A percentile compares a stretch with the other conserved stretches of the same genome.
Conservation (phyloP, 192 early-diverging fungal species). For the Coemansia sp. region DNA sequence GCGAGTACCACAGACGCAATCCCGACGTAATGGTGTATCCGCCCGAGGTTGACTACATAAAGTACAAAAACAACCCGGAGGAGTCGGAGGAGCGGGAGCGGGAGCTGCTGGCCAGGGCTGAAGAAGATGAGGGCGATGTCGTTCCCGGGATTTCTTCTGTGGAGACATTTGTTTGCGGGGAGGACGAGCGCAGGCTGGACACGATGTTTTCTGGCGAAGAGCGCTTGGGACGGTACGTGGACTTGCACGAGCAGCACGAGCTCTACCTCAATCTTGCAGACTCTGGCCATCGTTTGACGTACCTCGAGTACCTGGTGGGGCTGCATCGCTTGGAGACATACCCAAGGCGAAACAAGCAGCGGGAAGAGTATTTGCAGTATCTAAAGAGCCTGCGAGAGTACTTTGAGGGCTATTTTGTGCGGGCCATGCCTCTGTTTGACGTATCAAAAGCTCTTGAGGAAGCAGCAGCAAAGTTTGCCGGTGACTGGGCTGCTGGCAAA, state of each 20-base stretch:
- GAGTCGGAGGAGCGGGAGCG: conserved; percentile 50
- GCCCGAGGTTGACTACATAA: conserved; percentile 75
- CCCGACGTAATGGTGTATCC: conserved; percentile 75
- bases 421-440: conserved; percentile 77
- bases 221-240: conserved; percentile 75
- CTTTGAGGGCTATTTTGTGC: conserved; percentile 67
- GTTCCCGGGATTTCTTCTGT: neutral
- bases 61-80: conserved; percentile 50
- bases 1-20: conserved; percentile 74
- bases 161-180: conserved; percentile 43
- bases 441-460: conserved; percentile 54
- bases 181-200: conserved; percentile 58
- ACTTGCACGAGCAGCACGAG: conserved; percentile 76
- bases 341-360: conserved; percentile 8
- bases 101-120: conserved; percentile 26
- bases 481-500: conserved; percentile 56
- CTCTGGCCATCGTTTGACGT: conserved; percentile 36
- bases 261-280: conserved; percentile 79
- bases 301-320: conserved; percentile 57
- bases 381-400: conserved; percentile 62
- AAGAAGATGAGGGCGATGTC: conserved; percentile 1
- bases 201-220: conserved; percentile 94
- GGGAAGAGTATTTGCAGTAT: conserved; percentile 14
- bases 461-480: conserved; percentile 58
- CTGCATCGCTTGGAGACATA: conserved; percentile 38